These are phyloP conservation scores for Collybiopsis confluens DNA, from an alignment of 768 basidiomycete genomes.

Conservation along the genomic window DNA sequence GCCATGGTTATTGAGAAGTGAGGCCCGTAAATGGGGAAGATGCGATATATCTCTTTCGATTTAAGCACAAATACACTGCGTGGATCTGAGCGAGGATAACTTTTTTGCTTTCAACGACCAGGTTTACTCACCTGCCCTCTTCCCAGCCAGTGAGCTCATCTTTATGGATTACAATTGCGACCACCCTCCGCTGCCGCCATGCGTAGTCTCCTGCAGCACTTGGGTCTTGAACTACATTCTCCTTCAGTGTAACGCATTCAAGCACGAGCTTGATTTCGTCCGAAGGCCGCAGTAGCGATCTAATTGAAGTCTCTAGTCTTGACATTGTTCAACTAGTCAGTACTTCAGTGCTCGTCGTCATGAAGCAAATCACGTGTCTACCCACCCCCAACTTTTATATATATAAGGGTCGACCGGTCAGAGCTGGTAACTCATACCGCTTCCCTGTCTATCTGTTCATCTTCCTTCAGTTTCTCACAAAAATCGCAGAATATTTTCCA, in stretches of 20 bases:
- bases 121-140: slow-evolving; percentile 46
- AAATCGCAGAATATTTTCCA: background rate
- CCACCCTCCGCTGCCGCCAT: slow-evolving; percentile 24
- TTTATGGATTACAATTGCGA: slow-evolving; percentile 50
- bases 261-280: slow-evolving; percentile 44
- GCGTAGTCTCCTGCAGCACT: background rate
- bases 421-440: no score
- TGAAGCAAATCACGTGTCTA: no score
- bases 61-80: slow-evolving; percentile 8
- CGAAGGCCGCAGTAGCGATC: slow-evolving; percentile 30
- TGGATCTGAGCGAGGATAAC: background rate
- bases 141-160: slow-evolving; percentile 38
- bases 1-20: slow-evolving; percentile 53
- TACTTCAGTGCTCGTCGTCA: no score
- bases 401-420: no score
- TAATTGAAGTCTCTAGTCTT: slow-evolving; percentile 15
- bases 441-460: no score
- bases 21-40: slow-evolving; percentile 50
- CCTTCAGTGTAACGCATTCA: slow-evolving; percentile 23
- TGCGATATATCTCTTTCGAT: slow-evolving; percentile 45
- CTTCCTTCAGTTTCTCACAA: no score
- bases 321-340: background rate
- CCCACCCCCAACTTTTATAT: no score
- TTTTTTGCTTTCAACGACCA: background rate
- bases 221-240: background rate